A percentile compares a stretch with the other conserved stretches of the same genome.
Conservation (phyloP, 768 basidiomycete species). For the Pleurotus pulmonarius region DNA sequence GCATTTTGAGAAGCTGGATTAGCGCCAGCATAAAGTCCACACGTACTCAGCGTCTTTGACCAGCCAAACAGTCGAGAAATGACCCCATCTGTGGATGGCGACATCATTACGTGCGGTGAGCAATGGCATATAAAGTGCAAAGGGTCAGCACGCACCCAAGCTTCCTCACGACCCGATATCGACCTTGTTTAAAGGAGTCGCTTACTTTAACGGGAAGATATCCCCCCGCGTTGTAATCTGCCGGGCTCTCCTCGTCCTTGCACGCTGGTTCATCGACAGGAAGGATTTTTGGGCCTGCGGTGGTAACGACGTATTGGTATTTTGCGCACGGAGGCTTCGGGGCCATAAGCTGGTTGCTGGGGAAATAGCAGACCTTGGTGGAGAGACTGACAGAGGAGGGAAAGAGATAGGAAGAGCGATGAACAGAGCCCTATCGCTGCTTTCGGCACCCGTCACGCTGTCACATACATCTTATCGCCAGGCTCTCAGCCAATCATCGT, state of each 20-base stretch:
- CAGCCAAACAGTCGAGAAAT: slow-evolving; percentile 94
- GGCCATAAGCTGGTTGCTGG: slow-evolving; percentile 43
- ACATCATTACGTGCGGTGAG: slow-evolving; percentile 19
- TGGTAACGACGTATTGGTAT: slow-evolving; percentile 72
- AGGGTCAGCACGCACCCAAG: slow-evolving; percentile 56
- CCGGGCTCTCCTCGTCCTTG: slow-evolving; percentile 82
- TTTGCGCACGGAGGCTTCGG: slow-evolving; percentile 64
- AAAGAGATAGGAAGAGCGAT: slow-evolving; percentile 6
- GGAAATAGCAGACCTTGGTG: not conserved
- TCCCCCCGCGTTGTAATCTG: slow-evolving; percentile 78
- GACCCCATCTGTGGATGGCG: slow-evolving; percentile 68
- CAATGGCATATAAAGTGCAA: slow-evolving; percentile 2
- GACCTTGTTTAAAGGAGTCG: slow-evolving; percentile 79
- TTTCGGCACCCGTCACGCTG: not conserved
- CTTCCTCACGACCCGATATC: slow-evolving; percentile 87
- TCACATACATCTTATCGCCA: slow-evolving; percentile 9
- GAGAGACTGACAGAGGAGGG: not conserved
- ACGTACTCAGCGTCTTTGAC: slow-evolving; percentile 75
- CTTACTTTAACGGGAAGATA: slow-evolving; percentile 79
- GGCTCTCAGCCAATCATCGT: slow-evolving; percentile 4
- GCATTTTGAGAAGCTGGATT: not conserved
- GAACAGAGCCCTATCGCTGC: not conserved
- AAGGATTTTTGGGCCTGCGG: slow-evolving; percentile 64
- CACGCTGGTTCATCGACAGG: slow-evolving; percentile 61
- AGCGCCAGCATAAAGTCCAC: slow-evolving; percentile 1